Base-by-base conservation (phyloP, 2,329 filamentous ascomycete species). In the Byssoonygena ceratinophila region DNA sequence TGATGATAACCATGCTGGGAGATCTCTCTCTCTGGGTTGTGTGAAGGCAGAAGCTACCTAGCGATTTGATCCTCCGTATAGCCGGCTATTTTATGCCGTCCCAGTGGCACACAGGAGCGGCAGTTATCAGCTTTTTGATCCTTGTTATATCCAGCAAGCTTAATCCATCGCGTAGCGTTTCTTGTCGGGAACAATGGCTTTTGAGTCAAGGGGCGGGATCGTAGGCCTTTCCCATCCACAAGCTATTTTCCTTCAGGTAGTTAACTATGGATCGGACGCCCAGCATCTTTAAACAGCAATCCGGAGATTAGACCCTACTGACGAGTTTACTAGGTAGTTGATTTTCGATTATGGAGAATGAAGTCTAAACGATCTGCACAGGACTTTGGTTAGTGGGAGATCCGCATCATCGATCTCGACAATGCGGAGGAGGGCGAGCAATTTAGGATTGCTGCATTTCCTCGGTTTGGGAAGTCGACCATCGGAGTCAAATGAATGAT, bases 1-100 rank as follows among this genome's bases (percentile, higher is more conserved):
- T 40, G 36, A 6, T 40, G 4, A 7, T 20, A 3, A 5, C 6
- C 11, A 6, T 40, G 36, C 4, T n/a, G 32, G 14, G 32, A 36
- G 8, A 36, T 36, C 32, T 36, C 14, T n/a, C 9, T n/a, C 32
- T 18, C 40, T 8, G 3, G 23, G 7, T 32, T n/a, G n/a, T n/a
- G n/a, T n/a, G n/a, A n/a, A n/a, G n/a, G n/a, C n/a, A n/a, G n/a
- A n/a, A n/a, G n/a, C n/a, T n/a, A n/a, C n/a, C n/a, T n/a, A 6
- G 7, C 43, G 27, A 44, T 12, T 23, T 14, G 29, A 36, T 37
- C 31, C 9, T 18, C 45, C 45, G 18, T 36, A n/a, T 36, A 7
- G 31, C 31, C 45, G 31, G 45, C 27, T 36, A 47, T 37, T 47
- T 37, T 25, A n/a, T 36, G 45, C 45, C 45, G 45, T 47, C 32